Conservation (phyloP, 192 early-diverging fungal species). For the Linnemannia elongata region DNA sequence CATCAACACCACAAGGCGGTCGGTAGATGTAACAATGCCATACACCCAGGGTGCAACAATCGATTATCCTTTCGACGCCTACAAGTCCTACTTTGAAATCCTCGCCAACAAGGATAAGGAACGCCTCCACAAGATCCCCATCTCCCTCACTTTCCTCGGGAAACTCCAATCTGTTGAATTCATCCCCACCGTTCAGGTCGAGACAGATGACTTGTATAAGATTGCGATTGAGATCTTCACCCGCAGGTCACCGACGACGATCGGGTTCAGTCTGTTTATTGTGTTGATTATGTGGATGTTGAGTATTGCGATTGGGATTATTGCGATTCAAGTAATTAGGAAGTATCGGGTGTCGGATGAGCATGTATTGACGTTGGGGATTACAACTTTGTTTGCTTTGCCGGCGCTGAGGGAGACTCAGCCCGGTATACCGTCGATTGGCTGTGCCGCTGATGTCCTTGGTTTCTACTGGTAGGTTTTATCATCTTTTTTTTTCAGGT, state of each 20-base stretch:
- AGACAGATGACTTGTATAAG: conserved; percentile 39
- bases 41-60: conserved; percentile 57
- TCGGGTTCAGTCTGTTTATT: conserved; percentile 63
- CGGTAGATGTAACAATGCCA: conserved; percentile 53
- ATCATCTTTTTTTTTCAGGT: neutral
- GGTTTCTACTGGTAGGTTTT: conserved; percentile 60
- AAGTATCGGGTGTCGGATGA: conserved; percentile 58
- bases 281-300: conserved; percentile 66
- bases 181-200: conserved; percentile 42
- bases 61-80: conserved; percentile 65
- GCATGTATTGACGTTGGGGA: conserved; percentile 59
- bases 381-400: conserved; percentile 61
- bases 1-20: conserved; percentile 25
- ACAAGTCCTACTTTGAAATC: conserved; percentile 63
- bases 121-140: conserved; percentile 56
- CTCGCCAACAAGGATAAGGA: conserved; percentile 55
- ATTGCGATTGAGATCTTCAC: conserved; percentile 59
- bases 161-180: conserved; percentile 61
- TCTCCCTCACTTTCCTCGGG: conserved; percentile 58
- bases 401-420: conserved; percentile 55
- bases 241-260: conserved; percentile 59
- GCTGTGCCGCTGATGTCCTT: conserved; percentile 63
- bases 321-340: conserved; percentile 60
- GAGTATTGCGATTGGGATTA: conserved; percentile 58
- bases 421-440: conserved; percentile 60